Evolutionary conservation across 306 rosid genomes (phyloP), one percentile per base, ranked within the genome.

Genomic region (Trichosanthes cucumerina): DNA sequence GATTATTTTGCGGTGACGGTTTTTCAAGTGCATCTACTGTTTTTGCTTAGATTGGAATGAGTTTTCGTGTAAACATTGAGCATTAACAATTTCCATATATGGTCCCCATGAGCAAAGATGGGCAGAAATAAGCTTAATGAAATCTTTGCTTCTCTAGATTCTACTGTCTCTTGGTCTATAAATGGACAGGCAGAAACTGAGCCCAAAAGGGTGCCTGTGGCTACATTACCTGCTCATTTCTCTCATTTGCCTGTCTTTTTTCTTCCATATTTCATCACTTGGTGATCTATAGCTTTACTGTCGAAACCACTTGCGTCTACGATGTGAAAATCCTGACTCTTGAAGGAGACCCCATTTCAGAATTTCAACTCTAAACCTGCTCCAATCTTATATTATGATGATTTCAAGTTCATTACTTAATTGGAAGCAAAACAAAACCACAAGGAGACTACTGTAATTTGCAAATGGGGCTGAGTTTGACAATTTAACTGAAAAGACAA

Each of bases 1-100:
- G 89, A 60, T 3, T 90, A 2, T 73, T 73, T 73, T 39, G 26
- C 1, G 11, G 23, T 0, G 46, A 44, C 23, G n/a, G 7, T 39
- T 44, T 44, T 15, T 44, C 57, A 43, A 23, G 10, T 44, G 23
- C 38, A 44, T 70, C 21, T 23, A 44, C 57, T 44, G 24, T 73
- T 73, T 19, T 73, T 26, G 58, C 46, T 50, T 50, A 18, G 41
- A 72, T 47, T 47, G 43, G 56, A 26, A 47, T 72, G 26, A 49
- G 9, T 73, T 73, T 72, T 72, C 36, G 54, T 72, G 77, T 47
- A 24, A 33, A 72, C 1, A 1, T 6, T 5, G 54, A 43, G 5
- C 56, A 41, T 24, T 44, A 70, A 46, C 46, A 23, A 12, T 47
- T 24, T 70, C 1, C 0, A 47, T 24, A 13, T 44, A 23, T 65